Percentiles rank a stretch among this genome's conserved stretches.
These are phyloP conservation scores for Codiaeum variegatum DNA, from an alignment of 441 rosid genomes.

Conservation along the genomic window DNA sequence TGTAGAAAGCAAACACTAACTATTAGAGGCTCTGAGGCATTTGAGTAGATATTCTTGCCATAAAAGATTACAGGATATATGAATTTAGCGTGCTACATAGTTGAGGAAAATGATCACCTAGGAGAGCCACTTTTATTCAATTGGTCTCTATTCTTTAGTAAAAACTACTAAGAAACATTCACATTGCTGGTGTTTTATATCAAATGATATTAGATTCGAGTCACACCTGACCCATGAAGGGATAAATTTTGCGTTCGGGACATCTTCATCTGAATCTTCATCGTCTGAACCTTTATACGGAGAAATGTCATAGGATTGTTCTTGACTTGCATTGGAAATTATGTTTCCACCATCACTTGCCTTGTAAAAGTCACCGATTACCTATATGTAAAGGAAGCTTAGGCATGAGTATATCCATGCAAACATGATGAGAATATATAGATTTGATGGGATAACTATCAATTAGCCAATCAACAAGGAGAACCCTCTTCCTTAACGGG, in stretches of 20 bases:
- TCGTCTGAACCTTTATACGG: conserved; percentile 91
- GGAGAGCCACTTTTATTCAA: background rate
- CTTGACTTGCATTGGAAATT: conserved; percentile 27
- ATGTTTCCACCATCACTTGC: conserved; percentile 22
- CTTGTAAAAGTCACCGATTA: conserved; percentile 25
- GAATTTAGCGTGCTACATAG: background rate
- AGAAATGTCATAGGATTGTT: conserved; percentile 79
- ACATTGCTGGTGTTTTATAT: background rate
- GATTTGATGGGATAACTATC: background rate
- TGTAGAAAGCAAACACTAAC: conserved; percentile 31
- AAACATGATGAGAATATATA: background rate
- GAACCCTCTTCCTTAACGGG: background rate
- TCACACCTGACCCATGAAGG: conserved; percentile 90
- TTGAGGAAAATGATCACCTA: background rate
- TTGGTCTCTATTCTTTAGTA: background rate
- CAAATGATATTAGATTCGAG: conserved; percentile 1
- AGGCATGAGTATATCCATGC: conserved; percentile 15
- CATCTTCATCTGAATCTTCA: conserved; percentile 68
- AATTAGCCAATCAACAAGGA: background rate
- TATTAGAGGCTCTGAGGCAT: background rate
- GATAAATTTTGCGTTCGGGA: conserved; percentile 48
- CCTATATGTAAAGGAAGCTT: conserved; percentile 34
- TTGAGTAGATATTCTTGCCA: background rate
- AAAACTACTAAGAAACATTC: background rate
- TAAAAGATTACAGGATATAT: background rate